Base-by-base conservation (phyloP, 805 yeast species). In the Yarrowia porcina region DNA sequence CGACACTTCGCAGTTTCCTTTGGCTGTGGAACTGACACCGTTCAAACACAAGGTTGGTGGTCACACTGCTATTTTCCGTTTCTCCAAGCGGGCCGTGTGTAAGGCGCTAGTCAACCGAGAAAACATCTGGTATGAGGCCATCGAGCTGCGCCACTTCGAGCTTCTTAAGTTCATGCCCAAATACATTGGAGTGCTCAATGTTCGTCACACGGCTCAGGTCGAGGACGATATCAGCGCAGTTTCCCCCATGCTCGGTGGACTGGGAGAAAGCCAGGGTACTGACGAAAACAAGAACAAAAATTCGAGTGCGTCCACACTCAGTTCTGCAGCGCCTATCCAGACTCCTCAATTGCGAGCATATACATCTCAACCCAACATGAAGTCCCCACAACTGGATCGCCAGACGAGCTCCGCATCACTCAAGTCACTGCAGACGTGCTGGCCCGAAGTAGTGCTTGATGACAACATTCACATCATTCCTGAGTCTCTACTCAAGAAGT, bases 11-110 rank as follows among this genome's bases (percentile, higher is more conserved):
- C 21, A 67, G 63, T 67, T 69, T 66, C 80, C 80, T 0, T 67
- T 90, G 30, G 89, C 97, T 0, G 97, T 92, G 0, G 97, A 93
- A 72, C 76, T 93, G 64, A 83, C 89, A 61, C 98, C 98, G 1
- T 93, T 92, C 75, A 86, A 87, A 63, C 91, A 94, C 72, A 91
- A 89, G 71, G 98, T 94, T 21, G 99, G 99, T 8, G 99, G 99
- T 0, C 99, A 94, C 72, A 93, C 97, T 0, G 97, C 97, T 1
- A 91, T 94, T 35, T 94, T 93, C 76, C 83, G 93, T 67, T 94
- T 94, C 72, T 88, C 96, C 4, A 89, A 86, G 68, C 80, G 89
- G 64, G 98, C 97, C 0, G 97, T 94, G 17, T 94, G 98, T 74
- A 94, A 94, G 74, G 94, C 94, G 0, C 78, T 96, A 65, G 90